phyloP scores from a whole-genome alignment of 164 flowering plant genomes.

The Chimonanthus praecox region DNA sequence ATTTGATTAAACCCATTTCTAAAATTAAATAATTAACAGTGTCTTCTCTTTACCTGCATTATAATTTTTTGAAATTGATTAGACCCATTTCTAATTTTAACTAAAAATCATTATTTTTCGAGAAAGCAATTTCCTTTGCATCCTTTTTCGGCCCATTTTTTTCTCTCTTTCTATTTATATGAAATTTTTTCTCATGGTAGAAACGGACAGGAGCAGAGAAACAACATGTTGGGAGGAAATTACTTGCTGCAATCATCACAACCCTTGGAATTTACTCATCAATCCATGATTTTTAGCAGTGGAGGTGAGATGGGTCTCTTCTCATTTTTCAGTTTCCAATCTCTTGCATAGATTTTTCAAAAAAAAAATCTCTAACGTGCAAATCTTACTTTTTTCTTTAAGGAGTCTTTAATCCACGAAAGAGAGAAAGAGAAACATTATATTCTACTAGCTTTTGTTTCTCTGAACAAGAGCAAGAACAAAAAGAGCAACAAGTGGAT shows the following conservation, averaged over 20 bases:
- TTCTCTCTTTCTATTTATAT: too few species aligned
- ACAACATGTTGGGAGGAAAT: slow-evolving; percentile 6
- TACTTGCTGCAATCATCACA: slow-evolving; percentile 3
- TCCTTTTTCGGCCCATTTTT: too few species aligned
- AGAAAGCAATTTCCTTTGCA: too few species aligned
- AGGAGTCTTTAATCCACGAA: slow-evolving; percentile 31
- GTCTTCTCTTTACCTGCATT: too few species aligned
- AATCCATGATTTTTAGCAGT: slow-evolving; percentile 7
- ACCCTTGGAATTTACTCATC: neutral
- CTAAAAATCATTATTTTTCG: too few species aligned
- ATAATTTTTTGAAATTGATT: too few species aligned
- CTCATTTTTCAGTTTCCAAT: neutral
- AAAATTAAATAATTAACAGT: too few species aligned
- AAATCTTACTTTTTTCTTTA: neutral
- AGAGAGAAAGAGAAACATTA: slow-evolving; percentile 53
- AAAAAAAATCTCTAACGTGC: neutral
- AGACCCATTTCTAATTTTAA: too few species aligned
- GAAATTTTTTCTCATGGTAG: neutral
- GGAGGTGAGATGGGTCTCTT: slow-evolving; percentile 8
- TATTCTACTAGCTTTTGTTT: slow-evolving; percentile 62
- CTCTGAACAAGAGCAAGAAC: slow-evolving; percentile 46
- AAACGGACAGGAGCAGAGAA: slow-evolving; percentile 6
- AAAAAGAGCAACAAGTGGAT: slow-evolving; percentile 18
- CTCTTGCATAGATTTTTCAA: neutral
- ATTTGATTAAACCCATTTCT: too few species aligned